Conservation (phyloP, 2,329 filamentous ascomycete species). For the Scolecobasidium constrictum region DNA sequence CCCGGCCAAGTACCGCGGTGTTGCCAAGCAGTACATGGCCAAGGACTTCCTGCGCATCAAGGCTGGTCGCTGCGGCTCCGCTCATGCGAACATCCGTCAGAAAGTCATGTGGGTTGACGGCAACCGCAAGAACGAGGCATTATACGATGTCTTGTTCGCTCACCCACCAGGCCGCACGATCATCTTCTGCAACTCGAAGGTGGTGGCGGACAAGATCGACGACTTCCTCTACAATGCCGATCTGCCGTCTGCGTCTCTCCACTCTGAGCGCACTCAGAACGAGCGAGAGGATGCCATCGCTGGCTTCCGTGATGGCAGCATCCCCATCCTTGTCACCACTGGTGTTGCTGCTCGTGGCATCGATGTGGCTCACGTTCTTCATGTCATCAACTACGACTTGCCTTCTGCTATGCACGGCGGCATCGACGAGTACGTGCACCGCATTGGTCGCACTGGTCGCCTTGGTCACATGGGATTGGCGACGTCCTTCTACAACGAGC, state of each 20-base stretch:
- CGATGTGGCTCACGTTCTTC: conserved; percentile 75
- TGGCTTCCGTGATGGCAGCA: conserved; percentile 63
- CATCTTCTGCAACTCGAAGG: conserved; percentile 80
- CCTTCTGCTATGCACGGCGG: conserved; percentile 64
- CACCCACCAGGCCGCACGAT: conserved; percentile 63
- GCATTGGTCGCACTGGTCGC: conserved; percentile 89
- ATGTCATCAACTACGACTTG: conserved; percentile 90
- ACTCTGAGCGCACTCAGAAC: conserved; percentile 73
- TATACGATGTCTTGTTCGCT: conserved; percentile 62
- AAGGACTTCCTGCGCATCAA: conserved; percentile 67
- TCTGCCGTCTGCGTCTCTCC: conserved; percentile 79
- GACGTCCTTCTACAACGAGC: conserved; percentile 78
- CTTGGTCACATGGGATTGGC: conserved; percentile 82
- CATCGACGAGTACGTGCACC: conserved; percentile 87
- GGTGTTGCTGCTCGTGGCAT: conserved; percentile 81
- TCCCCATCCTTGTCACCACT: conserved; percentile 76
- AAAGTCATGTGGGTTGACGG: conserved; percentile 56
- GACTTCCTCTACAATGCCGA: conserved; percentile 74
- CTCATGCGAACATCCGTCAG: conserved; percentile 75
- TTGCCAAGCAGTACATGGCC: conserved; percentile 68
- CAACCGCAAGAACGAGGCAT: conserved; percentile 54
- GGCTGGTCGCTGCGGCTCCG: conserved; percentile 77
- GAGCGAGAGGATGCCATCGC: conserved; percentile 80
- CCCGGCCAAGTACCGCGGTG: conserved; percentile 62
- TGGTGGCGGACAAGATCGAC: conserved; percentile 70